phyloP scores from a whole-genome alignment of 1,284 basidiomycete genomes.

The Papiliotrema terrestris region DNA sequence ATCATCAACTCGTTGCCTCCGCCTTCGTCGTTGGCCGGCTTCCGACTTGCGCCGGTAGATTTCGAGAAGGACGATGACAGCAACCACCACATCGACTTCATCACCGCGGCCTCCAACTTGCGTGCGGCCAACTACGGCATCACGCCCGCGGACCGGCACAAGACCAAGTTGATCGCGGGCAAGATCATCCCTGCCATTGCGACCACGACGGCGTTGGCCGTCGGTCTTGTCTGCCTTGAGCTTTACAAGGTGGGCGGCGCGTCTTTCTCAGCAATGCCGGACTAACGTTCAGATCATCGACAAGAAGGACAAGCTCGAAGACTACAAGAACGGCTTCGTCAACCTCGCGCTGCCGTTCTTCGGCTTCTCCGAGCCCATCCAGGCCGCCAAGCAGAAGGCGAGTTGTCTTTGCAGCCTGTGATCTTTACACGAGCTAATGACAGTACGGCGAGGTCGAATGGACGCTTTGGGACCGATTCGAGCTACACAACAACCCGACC shows the following conservation, averaged over 20 bases:
- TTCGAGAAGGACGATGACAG: slow-evolving; percentile 99
- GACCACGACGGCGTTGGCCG: slow-evolving; percentile 93
- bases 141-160: slow-evolving; percentile 79
- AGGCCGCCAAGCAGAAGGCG: slow-evolving; percentile 76
- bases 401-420: slow-evolving; percentile 4
- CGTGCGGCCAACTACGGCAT: slow-evolving; percentile 96
- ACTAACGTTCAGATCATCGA: slow-evolving; percentile 72
- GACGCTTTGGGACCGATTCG: slow-evolving; percentile 98
- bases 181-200: slow-evolving; percentile 99
- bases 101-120: slow-evolving; percentile 95
- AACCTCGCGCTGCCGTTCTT: slow-evolving; percentile 99
- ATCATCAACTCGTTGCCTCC: slow-evolving; percentile 70
- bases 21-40: slow-evolving; percentile 87
- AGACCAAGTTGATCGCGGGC: slow-evolving; percentile 97
- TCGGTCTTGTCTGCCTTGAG: slow-evolving; percentile 93
- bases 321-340: slow-evolving; percentile 98
- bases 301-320: slow-evolving; percentile 85
- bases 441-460: slow-evolving; percentile 80
- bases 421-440: neutral
- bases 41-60: slow-evolving; percentile 89
- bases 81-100: slow-evolving; percentile 99
- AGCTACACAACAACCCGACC: slow-evolving; percentile 85
- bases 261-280: neutral
- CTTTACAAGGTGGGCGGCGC: slow-evolving; percentile 75
- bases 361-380: slow-evolving; percentile 97